Evolutionary conservation across 2,329 filamentous ascomycete species (phyloP), one percentile per base, ranked within the genome.

Genomic region (Lojkania enalia): DNA sequence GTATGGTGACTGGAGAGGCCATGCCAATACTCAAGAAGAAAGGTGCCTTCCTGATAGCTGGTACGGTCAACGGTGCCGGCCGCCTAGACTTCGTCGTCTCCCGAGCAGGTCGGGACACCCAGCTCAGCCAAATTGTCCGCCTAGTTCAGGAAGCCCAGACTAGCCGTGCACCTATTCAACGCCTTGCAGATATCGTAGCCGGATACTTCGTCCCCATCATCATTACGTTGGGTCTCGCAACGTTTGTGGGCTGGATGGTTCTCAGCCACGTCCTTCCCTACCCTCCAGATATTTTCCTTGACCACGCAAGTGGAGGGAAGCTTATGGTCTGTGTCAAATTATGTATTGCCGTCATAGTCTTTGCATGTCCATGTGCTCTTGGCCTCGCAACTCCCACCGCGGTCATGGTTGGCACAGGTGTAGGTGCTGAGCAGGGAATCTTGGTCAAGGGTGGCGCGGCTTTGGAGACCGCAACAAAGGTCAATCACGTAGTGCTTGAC

Each of bases 131-230:
- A 71, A 99, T 99, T 54, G 94, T 99, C 52, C 94, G 92, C 70
- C 81, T 97, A n/a, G 94, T 99, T 0, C 94, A 99, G 70, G 90
- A 96, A 67, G 94, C 94, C 2, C 94, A 99, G 70, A 97, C 92
- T 2, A 92, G 84, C 40, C 84, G 94, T 29, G 94, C 94, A 5
- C 94, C 94, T 0, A 99, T 99, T 48, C 94, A 99, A 69, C 84
- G 89, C 33, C 82, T 97, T 64, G 94, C 91, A 3, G 94, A 99
- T 71, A 84, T 82, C 2, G 83, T 99, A 33, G 91, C 94, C 13
- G 92, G 94, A 12, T 94, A 94, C 69, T 99, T 99, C 60, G 88
- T 99, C 1, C 94, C 94, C 0, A 80, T 84, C 12, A 96, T 99
- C 60, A 84, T 97, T 51, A 74, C 85, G 13, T 84, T 99, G 2